Evolutionary conservation across 176 grass and related monocot species (phyloP).

Genomic region (Microstegium vimineum): DNA sequence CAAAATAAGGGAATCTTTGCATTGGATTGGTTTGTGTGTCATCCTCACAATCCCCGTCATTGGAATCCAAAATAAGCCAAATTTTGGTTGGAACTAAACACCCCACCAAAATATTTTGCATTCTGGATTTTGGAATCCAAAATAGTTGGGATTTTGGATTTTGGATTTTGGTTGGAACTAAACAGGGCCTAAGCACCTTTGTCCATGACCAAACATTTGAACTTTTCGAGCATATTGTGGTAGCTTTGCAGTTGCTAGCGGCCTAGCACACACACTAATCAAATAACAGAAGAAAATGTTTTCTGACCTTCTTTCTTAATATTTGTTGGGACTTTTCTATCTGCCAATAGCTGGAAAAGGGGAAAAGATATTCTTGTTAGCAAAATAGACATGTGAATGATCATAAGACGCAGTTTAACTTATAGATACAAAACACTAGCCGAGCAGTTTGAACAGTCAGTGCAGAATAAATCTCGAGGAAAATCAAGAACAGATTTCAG

Average conservation of each 20-base stretch:
- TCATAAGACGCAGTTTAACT: neutral
- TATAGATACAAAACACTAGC: neutral
- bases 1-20: too few relatives aligned
- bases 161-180: too few relatives aligned
- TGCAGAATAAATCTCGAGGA: neutral
- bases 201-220: neutral
- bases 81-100: too few relatives aligned
- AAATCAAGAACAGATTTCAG: neutral
- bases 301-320: slow-evolving; percentile 58
- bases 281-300: neutral
- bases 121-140: too few relatives aligned
- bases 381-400: slow-evolving; percentile 2
- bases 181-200: too few relatives aligned
- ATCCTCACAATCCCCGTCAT: too few relatives aligned
- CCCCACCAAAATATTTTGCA: too few relatives aligned
- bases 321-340: slow-evolving; percentile 39
- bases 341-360: slow-evolving; percentile 59
- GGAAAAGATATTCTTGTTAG: neutral
- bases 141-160: too few relatives aligned
- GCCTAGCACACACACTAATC: neutral
- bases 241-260: neutral
- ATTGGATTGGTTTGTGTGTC: too few relatives aligned
- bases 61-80: too few relatives aligned
- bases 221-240: neutral
- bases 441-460: neutral